A percentile compares a stretch with the other conserved stretches of the same genome.
These are phyloP conservation scores for Pyrenophora graminea DNA, from an alignment of 2,329 filamentous ascomycete genomes.

Conservation along the genomic window DNA sequence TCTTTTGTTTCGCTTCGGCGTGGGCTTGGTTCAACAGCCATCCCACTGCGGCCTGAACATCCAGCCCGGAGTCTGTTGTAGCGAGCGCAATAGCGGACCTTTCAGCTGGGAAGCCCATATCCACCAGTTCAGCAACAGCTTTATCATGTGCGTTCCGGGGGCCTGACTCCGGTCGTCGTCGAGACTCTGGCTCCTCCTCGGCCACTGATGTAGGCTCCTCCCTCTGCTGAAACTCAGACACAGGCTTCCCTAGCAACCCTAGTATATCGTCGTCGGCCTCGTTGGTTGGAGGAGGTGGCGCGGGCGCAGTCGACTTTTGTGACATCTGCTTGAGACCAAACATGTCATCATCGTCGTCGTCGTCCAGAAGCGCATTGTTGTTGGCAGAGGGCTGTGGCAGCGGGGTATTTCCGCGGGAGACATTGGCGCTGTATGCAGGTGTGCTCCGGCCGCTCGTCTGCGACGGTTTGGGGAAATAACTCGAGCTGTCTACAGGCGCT, in stretches of 20 bases:
- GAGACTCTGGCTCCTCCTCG: slow-evolving; percentile 11
- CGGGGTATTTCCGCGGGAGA: slow-evolving; percentile 36
- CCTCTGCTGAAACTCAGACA: slow-evolving; percentile 54
- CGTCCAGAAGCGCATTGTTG: slow-evolving; percentile 53
- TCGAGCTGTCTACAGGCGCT: slow-evolving; percentile 63
- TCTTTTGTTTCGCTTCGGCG: slow-evolving; percentile 75
- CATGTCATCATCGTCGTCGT: slow-evolving; percentile 80
- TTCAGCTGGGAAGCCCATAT: slow-evolving; percentile 90
- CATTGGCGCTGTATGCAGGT: slow-evolving; percentile 37
- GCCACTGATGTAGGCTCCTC: slow-evolving; percentile 21
- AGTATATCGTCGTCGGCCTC: slow-evolving; percentile 64
- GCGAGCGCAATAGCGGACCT: slow-evolving; percentile 80
- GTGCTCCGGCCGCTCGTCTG: slow-evolving; percentile 49
- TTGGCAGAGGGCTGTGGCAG: slow-evolving; percentile 23
- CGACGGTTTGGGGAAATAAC: slow-evolving; percentile 58
- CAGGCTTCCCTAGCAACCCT: slow-evolving; percentile 63
- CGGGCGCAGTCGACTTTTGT: slow-evolving; percentile 38
- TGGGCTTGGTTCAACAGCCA: slow-evolving; percentile 93
- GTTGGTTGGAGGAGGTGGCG: slow-evolving; percentile 24
- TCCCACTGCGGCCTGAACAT: slow-evolving; percentile 85
- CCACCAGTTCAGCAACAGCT: slow-evolving; percentile 84
- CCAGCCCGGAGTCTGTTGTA: slow-evolving; percentile 75
- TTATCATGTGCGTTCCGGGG: slow-evolving; percentile 66
- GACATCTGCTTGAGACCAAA: slow-evolving; percentile 77
- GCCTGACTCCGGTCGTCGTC: slow-evolving; percentile 24